Evolutionary conservation across 1,284 basidiomycete genomes (phyloP).

Genomic region (Pseudozyma sp.): DNA sequence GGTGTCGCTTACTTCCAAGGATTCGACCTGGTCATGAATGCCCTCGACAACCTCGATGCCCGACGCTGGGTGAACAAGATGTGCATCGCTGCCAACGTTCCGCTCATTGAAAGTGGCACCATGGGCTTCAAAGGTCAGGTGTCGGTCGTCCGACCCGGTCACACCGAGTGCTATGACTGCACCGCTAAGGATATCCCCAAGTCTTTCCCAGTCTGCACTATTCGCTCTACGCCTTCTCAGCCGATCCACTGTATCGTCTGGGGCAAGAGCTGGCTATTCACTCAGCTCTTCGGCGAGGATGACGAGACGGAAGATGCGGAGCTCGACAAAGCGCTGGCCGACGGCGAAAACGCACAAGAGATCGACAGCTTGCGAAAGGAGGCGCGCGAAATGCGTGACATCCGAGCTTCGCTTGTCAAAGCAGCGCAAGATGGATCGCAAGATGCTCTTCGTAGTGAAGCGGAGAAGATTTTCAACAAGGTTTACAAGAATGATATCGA

Average conservation of each 20-base stretch:
- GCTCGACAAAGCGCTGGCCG: constrained; percentile 84
- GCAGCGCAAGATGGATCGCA: constrained; percentile 23
- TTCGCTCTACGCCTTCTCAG: constrained; percentile 94
- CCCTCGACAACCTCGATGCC: constrained; percentile 82
- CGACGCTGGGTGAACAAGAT: constrained; percentile 81
- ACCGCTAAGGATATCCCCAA: constrained; percentile 83
- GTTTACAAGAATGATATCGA: constrained; percentile 89
- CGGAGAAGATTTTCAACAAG: constrained; percentile 85
- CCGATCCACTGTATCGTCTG: constrained; percentile 99
- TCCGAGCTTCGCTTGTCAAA: constrained; percentile 74
- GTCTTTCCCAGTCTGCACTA: constrained; percentile 97
- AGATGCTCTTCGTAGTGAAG: constrained; percentile 72
- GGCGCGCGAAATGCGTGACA: constrained; percentile 84
- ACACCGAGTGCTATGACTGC: constrained; percentile 67
- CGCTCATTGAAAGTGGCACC: constrained; percentile 95
- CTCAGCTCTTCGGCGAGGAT: constrained; percentile 46
- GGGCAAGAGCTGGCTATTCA: constrained; percentile 97
- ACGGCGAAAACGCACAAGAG: constrained; percentile 89
- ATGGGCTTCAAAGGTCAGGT: constrained; percentile 88
- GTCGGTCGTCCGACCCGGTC: constrained; percentile 36
- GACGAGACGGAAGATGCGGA: constrained; percentile 73
- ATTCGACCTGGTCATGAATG: constrained; percentile 95
- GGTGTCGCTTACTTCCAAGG: constrained; percentile 87
- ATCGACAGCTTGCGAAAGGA: constrained; percentile 90
- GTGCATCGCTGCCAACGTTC: constrained; percentile 90